Percentiles rank a stretch among this genome's conserved stretches.
Evolutionary conservation across 164 flowering plant genomes (phyloP).

Genomic region (Pachysandra terminalis): DNA sequence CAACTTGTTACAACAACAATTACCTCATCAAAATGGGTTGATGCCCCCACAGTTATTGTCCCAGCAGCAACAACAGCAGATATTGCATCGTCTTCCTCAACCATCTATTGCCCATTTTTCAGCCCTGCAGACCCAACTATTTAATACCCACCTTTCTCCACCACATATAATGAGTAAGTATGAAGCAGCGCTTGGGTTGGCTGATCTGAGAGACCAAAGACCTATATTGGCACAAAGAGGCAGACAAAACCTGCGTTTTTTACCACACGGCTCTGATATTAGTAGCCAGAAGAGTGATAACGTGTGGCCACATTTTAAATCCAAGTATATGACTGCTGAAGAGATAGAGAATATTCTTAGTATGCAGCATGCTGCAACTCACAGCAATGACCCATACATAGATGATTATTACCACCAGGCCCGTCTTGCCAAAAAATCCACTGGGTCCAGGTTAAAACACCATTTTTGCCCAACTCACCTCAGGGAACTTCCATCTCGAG

Average conservation of each 20-base stretch:
- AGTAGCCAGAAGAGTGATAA: constrained; percentile 30
- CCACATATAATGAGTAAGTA: constrained; percentile 44
- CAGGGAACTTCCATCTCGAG: constrained; percentile 44
- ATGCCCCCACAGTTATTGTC: constrained; percentile 40
- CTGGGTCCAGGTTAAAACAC: constrained; percentile 41
- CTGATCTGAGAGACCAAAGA: constrained; percentile 39
- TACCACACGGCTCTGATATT: constrained; percentile 34
- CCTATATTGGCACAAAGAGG: constrained; percentile 29
- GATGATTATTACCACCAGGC: constrained; percentile 72
- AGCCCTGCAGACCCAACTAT: constrained; percentile 43
- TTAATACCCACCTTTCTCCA: constrained; percentile 42
- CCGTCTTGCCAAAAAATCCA: constrained; percentile 43
- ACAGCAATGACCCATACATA: constrained; percentile 53
- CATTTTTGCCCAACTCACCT: constrained; percentile 50
- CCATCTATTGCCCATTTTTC: constrained; percentile 42
- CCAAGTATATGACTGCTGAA: constrained; percentile 55
- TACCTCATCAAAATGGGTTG: constrained; percentile 51
- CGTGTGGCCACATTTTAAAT: constrained; percentile 46
- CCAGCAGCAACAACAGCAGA: constrained; percentile 33
- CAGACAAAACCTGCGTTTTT: constrained; percentile 28
- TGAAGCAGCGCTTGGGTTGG: constrained; percentile 33
- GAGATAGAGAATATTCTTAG: constrained; percentile 52
- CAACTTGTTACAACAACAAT: constrained; percentile 46
- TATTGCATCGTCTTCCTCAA: constrained; percentile 42
- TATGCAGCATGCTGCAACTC: constrained; percentile 69